Percentiles rank a stretch among this genome's conserved stretches.
Evolutionary conservation across 352 stramenopile species (phyloP).

Genomic region (Phytophthora ohioensis): DNA sequence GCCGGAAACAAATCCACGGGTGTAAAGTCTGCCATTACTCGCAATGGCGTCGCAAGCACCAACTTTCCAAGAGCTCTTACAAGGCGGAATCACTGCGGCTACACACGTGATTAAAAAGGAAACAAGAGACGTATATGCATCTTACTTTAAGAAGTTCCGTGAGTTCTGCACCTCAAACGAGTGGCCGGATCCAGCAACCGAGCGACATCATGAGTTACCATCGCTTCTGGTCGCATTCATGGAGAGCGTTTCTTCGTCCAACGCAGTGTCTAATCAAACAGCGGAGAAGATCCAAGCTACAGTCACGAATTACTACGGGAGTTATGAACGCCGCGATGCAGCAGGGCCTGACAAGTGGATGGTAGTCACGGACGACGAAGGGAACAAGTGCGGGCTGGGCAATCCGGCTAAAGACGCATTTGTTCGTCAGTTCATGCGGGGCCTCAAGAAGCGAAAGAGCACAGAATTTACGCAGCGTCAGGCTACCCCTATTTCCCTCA

Average conservation of each 20-base stretch:
- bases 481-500: constrained; percentile 13
- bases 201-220: constrained; percentile 6
- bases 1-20: not conserved
- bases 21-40: too few species aligned
- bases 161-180: constrained; percentile 22
- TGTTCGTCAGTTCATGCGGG: constrained; percentile 14
- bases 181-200: constrained; percentile 7
- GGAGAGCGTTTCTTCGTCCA: constrained; percentile 11
- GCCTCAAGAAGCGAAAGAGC: constrained; percentile 6
- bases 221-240: constrained; percentile 21
- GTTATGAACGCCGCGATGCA: not conserved
- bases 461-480: constrained; percentile 15
- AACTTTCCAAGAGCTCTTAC: constrained; percentile 14
- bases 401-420: constrained; percentile 6
- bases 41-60: not conserved
- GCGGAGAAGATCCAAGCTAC: constrained; percentile 16
- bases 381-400: constrained; percentile 2
- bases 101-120: constrained; percentile 22
- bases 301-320: constrained; percentile 13
- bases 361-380: constrained; percentile 5
- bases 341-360: constrained; percentile 20
- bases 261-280: constrained; percentile 6
- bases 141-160: constrained; percentile 24
- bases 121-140: constrained; percentile 12
- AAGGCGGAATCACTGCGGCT: constrained; percentile 9